These are phyloP conservation scores for Penicillium palitans DNA, from an alignment of 2,329 filamentous ascomycete genomes.

Conservation along the genomic window DNA sequence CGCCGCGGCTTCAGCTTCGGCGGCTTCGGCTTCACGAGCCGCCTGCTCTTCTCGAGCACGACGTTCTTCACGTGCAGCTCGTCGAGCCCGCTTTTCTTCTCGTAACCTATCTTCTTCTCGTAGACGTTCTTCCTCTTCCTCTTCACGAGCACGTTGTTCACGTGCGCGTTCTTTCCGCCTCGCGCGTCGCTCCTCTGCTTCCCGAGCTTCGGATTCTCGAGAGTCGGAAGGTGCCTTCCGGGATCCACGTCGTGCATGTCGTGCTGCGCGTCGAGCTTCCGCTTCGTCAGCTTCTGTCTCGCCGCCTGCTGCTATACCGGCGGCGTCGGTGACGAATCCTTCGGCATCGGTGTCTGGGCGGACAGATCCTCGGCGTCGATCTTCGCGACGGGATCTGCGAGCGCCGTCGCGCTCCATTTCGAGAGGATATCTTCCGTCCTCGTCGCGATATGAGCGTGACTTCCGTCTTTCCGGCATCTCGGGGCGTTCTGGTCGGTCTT, in stretches of 20 bases:
- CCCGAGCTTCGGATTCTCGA: slow-evolving; percentile 39
- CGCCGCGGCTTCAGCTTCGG: slow-evolving; percentile 34
- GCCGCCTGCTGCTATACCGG: slow-evolving; percentile 33
- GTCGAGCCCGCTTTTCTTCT: slow-evolving; percentile 48
- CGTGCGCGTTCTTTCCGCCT: slow-evolving; percentile 36
- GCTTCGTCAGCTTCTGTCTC: slow-evolving; percentile 52
- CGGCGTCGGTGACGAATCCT: slow-evolving; percentile 46
- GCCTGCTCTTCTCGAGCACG: slow-evolving; percentile 32
- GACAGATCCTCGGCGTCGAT: slow-evolving; percentile 41
- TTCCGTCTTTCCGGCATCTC: slow-evolving; percentile 40
- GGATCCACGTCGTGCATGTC: slow-evolving; percentile 55
- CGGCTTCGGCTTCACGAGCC: slow-evolving; percentile 22
- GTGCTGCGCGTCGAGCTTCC: slow-evolving; percentile 63
- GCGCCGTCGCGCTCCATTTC: slow-evolving; percentile 41
- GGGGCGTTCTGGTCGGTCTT: slow-evolving; percentile 7
- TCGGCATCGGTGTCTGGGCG: slow-evolving; percentile 54
- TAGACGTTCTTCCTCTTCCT: slow-evolving; percentile 43
- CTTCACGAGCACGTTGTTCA: slow-evolving; percentile 42
- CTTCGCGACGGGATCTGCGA: slow-evolving; percentile 38
- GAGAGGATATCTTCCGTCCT: slow-evolving; percentile 33
- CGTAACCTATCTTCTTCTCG: slow-evolving; percentile 23
- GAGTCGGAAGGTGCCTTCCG: slow-evolving; percentile 39
- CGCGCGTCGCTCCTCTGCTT: slow-evolving; percentile 38
- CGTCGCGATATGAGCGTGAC: slow-evolving; percentile 40
- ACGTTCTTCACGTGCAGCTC: slow-evolving; percentile 53